phyloP scores from a whole-genome alignment of 495 filamentous ascomycete genomes.

The Achaetomiella virescens region DNA sequence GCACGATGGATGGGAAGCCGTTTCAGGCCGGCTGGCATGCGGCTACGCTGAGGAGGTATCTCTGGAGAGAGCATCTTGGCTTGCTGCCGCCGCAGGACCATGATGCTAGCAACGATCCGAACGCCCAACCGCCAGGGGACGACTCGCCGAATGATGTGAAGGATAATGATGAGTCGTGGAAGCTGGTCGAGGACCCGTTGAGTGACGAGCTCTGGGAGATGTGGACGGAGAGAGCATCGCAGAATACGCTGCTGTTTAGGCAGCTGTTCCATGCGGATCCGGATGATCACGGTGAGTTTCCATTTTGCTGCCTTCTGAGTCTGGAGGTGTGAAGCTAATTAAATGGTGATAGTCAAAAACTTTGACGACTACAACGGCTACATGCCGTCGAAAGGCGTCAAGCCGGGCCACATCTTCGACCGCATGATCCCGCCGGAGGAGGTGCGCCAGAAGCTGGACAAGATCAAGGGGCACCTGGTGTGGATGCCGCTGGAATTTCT shows the following conservation, averaged over 20 bases:
- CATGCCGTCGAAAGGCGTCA: slow-evolving; percentile 59
- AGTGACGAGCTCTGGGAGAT: slow-evolving; percentile 74
- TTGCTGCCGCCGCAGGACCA: slow-evolving; percentile 67
- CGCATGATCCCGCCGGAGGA: slow-evolving; percentile 61
- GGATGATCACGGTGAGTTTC: slow-evolving; percentile 65
- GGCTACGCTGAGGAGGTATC: slow-evolving; percentile 70
- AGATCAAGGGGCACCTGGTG: slow-evolving; percentile 82
- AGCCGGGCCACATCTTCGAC: slow-evolving; percentile 80
- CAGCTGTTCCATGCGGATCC: slow-evolving; percentile 90
- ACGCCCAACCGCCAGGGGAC: slow-evolving; percentile 73
- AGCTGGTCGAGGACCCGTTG: slow-evolving; percentile 77
- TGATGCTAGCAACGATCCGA: slow-evolving; percentile 65
- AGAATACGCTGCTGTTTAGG: slow-evolving; percentile 78
- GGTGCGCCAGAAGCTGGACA: slow-evolving; percentile 66
- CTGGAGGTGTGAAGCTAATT: not conserved
- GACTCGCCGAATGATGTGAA: slow-evolving; percentile 60
- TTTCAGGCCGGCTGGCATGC: slow-evolving; percentile 72
- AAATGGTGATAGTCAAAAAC: slow-evolving; percentile 53
- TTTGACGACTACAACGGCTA: slow-evolving; percentile 86
- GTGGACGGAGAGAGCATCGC: slow-evolving; percentile 71
- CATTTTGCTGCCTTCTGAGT: no score
- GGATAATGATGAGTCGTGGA: slow-evolving; percentile 57
- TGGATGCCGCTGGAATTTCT: slow-evolving; percentile 94
- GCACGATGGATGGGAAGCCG: slow-evolving; percentile 69
- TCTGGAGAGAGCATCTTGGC: slow-evolving; percentile 93